Evolutionary conservation across 176 grass and related monocot genomes (phyloP), one percentile per base, ranked within the genome.

Genomic region (Aegilops speltoides): DNA sequence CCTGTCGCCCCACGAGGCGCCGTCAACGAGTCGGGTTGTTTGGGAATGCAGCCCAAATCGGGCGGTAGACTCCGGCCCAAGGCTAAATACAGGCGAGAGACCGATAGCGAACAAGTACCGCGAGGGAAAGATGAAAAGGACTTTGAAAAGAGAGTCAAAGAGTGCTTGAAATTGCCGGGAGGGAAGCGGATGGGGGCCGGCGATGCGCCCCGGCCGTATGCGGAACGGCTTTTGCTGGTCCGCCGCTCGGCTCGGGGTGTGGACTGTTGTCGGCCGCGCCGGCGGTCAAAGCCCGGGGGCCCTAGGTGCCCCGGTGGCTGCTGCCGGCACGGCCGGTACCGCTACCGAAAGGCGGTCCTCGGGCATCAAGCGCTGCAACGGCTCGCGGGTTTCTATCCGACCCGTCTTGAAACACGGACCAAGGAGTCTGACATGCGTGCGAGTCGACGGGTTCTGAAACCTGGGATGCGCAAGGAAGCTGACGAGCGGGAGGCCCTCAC

Each of bases 341-440:
- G 36, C 64, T n/a, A 3, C 31, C 31, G 31, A 31, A 31, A 31
- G 31, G 31, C 31, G 31, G 31, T 31, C 31, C 31, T 31, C 31
- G 31, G 31, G 31, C 31, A 31, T 3, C 3, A n/a, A n/a, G 26
- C 31, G 46, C 31, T 22, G 28, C 48, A 4, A 41, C 22, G 28
- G 65, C 68, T 31, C 3, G 33, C 29, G 67, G 66, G 43, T 83
- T 52, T 68, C 61, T 61, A 57, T 80, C 80, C 81, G 81, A 88
- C 91, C 91, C 86, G 29, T 93, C 78, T 89, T 87, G 86, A 95
- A 95, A 93, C 90, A 95, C 75, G 86, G 79, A 95, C 90, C 93
- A 95, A 95, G 93, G 88, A 95, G 93, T 95, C 85, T 84, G 85
- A 90, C 85, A 90, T 90, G 93, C 63, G 68, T 72, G 36, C 68